A percentile compares a stretch with the other conserved stretches of the same genome.
These are phyloP conservation scores for Alectoria sarmentosa DNA, from an alignment of 495 filamentous ascomycete species.

Conservation along the genomic window DNA sequence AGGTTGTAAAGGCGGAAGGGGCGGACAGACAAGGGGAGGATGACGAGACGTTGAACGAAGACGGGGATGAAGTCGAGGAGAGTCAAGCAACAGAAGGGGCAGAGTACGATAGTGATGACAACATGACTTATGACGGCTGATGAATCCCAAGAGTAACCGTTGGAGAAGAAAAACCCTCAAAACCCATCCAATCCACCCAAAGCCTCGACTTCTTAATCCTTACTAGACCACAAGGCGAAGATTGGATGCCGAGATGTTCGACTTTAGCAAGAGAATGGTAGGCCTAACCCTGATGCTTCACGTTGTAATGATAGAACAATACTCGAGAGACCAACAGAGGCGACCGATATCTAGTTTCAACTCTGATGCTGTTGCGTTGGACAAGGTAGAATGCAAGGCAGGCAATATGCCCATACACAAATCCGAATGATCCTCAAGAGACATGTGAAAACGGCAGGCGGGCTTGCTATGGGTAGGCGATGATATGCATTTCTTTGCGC, in stretches of 20 bases:
- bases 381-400: too few species aligned
- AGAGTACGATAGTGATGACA: slow-evolving; percentile 27
- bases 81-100: slow-evolving; percentile 17
- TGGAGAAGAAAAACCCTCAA: neutral
- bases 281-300: too few species aligned
- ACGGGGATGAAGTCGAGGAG: slow-evolving; percentile 15
- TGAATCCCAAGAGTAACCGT: neutral
- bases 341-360: too few species aligned
- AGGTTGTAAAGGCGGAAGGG: slow-evolving; percentile 13
- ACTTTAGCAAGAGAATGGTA: too few species aligned
- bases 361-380: too few species aligned
- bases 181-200: neutral
- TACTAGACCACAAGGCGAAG: neutral
- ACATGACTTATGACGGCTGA: slow-evolving; percentile 23
- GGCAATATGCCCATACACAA: too few species aligned
- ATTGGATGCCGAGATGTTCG: too few species aligned
- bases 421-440: too few species aligned
- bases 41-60: slow-evolving; percentile 23
- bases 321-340: neutral
- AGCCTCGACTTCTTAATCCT: neutral
- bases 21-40: slow-evolving; percentile 16
- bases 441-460: too few species aligned
- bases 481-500: neutral
- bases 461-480: neutral
- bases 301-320: too few species aligned